These are phyloP conservation scores for Lagerstroemia speciosa DNA, from an alignment of 345 rosid genomes.

Conservation along the genomic window DNA sequence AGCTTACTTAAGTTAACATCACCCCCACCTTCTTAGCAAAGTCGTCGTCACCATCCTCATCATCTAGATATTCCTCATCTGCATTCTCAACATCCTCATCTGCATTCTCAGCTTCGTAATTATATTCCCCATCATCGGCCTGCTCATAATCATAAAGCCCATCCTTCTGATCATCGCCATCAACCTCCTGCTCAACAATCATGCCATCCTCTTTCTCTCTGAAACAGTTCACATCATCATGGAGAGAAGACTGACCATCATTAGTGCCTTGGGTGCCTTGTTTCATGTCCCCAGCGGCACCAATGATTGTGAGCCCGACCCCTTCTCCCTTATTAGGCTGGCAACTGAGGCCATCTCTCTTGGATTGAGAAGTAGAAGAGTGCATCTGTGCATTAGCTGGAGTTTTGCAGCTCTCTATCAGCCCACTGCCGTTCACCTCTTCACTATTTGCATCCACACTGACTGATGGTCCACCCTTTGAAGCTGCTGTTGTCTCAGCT, in stretches of 20 bases:
- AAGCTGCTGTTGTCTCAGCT: constrained; percentile 30
- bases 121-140: constrained; percentile 59
- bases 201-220: not conserved
- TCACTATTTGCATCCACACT: constrained; percentile 1
- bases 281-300: no score
- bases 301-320: not conserved
- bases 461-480: constrained; percentile 9
- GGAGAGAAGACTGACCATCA: not conserved
- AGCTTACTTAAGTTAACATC: constrained; percentile 35
- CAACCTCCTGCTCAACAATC: constrained; percentile 26
- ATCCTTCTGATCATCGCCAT: constrained; percentile 41
- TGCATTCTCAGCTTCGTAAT: constrained; percentile 28
- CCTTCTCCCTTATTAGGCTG: constrained; percentile 17
- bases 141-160: constrained; percentile 43
- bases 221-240: not conserved
- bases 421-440: not conserved
- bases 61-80: constrained; percentile 52
- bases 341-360: not conserved
- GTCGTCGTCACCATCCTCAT: constrained; percentile 53
- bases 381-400: not conserved
- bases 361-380: constrained; percentile 1
- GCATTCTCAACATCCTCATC: constrained; percentile 53
- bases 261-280: no score
- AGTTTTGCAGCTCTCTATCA: not conserved
- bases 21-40: constrained; percentile 57